These are phyloP conservation scores for Leccinum fuscescens DNA, from an alignment of 1,284 basidiomycete species.

Conservation along the genomic window DNA sequence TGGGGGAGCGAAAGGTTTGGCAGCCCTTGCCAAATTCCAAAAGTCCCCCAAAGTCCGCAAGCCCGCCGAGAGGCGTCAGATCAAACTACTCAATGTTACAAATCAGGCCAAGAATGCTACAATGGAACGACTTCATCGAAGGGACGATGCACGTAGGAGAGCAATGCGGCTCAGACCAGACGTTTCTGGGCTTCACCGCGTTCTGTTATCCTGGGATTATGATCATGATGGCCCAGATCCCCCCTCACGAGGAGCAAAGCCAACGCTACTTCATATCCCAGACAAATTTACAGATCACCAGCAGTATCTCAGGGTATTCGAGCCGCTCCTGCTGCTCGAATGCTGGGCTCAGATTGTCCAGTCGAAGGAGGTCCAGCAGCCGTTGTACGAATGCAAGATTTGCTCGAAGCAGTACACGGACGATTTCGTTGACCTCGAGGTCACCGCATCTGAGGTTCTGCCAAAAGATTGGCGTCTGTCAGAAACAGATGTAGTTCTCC, in stretches of 20 bases:
- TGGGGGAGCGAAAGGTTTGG: constrained; percentile 48
- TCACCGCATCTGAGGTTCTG: constrained; percentile 54
- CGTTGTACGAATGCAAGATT: constrained; percentile 58
- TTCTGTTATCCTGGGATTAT: constrained; percentile 88
- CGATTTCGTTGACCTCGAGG: constrained; percentile 73
- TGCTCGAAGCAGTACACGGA: constrained; percentile 64
- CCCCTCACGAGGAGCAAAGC: constrained; percentile 42
- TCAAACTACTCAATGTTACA: constrained; percentile 68
- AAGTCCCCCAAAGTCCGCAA: constrained; percentile 60
- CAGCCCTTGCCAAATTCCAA: constrained; percentile 60
- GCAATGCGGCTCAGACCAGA: constrained; percentile 81
- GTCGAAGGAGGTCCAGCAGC: constrained; percentile 65
- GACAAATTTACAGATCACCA: constrained; percentile 63
- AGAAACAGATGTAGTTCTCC: constrained; percentile 79
- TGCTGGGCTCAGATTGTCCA: constrained; percentile 88
- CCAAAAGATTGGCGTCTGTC: constrained; percentile 71
- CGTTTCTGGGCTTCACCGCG: constrained; percentile 74
- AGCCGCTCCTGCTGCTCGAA: constrained; percentile 88
- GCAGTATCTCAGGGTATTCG: constrained; percentile 77
- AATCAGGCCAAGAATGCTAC: constrained; percentile 41
- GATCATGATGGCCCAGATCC: constrained; percentile 63
- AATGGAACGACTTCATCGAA: constrained; percentile 50
- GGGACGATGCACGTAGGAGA: constrained; percentile 62
- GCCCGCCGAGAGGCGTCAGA: constrained; percentile 59
- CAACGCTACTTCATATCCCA: constrained; percentile 50